Evolutionary conservation across 1,284 basidiomycete species (phyloP).

Genomic region (Microbotryum intermedium): DNA sequence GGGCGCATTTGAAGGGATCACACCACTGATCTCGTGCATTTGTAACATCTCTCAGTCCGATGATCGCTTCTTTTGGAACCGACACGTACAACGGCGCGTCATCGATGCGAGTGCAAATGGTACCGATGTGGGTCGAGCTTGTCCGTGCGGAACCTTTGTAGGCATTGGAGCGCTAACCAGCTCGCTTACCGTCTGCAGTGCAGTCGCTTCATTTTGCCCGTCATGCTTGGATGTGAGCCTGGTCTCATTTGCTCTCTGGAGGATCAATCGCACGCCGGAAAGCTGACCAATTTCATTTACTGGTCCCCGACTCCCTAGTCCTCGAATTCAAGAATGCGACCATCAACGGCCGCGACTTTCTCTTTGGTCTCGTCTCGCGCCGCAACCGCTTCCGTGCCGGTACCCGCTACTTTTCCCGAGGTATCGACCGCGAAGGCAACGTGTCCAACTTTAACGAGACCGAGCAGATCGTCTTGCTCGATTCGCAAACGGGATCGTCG

Average conservation of each 20-base stretch:
- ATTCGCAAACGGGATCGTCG: constrained; percentile 10
- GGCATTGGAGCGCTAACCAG: neutral
- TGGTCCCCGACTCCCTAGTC: no score
- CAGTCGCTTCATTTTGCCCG: constrained; percentile 78
- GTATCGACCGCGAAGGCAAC: constrained; percentile 62
- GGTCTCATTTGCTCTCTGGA: no score
- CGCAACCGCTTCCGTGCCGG: constrained; percentile 89
- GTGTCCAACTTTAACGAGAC: constrained; percentile 45
- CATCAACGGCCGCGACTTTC: constrained; percentile 70
- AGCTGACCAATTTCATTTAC: neutral
- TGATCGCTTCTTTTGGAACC: constrained; percentile 98
- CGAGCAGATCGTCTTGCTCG: constrained; percentile 62
- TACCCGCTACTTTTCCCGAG: constrained; percentile 93
- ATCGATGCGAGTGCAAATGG: constrained; percentile 54
- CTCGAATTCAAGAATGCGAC: constrained; percentile 74
- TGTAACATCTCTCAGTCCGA: constrained; percentile 55
- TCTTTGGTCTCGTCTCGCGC: constrained; percentile 81
- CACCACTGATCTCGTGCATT: neutral
- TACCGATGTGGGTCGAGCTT: constrained; percentile 53
- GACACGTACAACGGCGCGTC: constrained; percentile 62
- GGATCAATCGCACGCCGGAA: constrained; percentile 1
- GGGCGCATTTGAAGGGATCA: neutral
- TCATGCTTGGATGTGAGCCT: constrained; percentile 77
- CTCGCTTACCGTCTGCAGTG: constrained; percentile 46
- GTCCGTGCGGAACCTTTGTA: neutral